Conservation (phyloP, 257 asterid species). For the Plectranthus barbatus region DNA sequence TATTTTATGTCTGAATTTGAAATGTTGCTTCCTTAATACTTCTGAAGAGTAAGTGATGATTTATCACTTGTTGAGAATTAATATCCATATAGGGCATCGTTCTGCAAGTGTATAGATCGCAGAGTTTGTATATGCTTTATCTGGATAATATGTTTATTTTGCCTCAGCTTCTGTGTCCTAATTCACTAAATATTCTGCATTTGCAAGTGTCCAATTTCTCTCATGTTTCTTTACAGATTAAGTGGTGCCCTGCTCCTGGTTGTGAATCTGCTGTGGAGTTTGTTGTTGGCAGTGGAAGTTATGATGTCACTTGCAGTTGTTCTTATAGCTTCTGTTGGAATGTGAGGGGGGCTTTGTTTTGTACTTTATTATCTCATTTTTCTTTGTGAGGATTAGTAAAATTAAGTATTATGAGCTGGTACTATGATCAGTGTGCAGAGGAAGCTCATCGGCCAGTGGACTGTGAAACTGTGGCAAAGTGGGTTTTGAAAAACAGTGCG, state of each 20-base stretch:
- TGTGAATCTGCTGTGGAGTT: constrained; percentile 89
- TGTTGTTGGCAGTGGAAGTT: constrained; percentile 90
- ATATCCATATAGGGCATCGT: constrained; percentile 3
- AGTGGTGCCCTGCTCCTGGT: constrained; percentile 99
- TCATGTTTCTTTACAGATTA: constrained; percentile 47
- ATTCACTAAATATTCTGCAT: neutral
- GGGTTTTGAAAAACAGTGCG: constrained; percentile 95
- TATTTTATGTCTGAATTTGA: neutral
- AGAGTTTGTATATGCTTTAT: neutral
- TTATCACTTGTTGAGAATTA: neutral
- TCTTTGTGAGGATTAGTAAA: constrained; percentile 9
- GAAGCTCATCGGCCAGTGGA: constrained; percentile 99
- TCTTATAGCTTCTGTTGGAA: constrained; percentile 95
- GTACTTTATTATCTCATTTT: neutral
- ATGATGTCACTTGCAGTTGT: constrained; percentile 90
- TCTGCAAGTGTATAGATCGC: neutral
- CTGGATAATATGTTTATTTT: neutral
- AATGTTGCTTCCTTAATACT: neutral
- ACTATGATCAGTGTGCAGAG: constrained; percentile 71
- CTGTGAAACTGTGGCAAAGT: constrained; percentile 84
- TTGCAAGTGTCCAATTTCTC: neutral
- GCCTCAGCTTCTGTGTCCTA: neutral
- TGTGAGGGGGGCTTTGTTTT: constrained; percentile 43
- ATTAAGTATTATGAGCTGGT: constrained; percentile 18
- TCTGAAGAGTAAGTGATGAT: neutral